These are phyloP conservation scores for Aureobasidium melanogenum DNA, from an alignment of 2,329 filamentous ascomycete species.

Conservation along the genomic window DNA sequence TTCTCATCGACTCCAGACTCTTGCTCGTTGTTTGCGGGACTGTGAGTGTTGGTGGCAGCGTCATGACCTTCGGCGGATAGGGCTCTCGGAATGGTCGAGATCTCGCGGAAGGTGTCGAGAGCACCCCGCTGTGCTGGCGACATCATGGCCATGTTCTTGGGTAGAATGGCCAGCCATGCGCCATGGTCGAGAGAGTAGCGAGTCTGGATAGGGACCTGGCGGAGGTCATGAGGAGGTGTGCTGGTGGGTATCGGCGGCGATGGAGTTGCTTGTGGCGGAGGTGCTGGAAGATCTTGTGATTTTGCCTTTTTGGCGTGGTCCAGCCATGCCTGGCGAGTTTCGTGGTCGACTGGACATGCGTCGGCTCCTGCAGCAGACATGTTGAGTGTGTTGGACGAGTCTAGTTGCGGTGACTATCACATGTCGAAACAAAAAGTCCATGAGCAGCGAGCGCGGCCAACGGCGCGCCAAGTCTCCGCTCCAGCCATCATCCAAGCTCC, in stretches of 20 bases:
- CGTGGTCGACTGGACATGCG: slow-evolving; percentile 79
- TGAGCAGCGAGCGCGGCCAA: background rate
- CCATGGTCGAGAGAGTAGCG: slow-evolving; percentile 26
- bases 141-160: slow-evolving; percentile 17
- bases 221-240: slow-evolving; percentile 21
- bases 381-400: background rate
- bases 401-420: background rate
- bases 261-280: slow-evolving; percentile 24
- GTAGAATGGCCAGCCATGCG: slow-evolving; percentile 20
- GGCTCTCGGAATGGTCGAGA: slow-evolving; percentile 63
- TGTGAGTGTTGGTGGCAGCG: slow-evolving; percentile 20
- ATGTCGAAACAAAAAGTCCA: slow-evolving; percentile 8
- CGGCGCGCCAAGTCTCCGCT: background rate
- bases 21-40: slow-evolving; percentile 63
- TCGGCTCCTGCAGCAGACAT: slow-evolving; percentile 3
- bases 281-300: slow-evolving; percentile 17
- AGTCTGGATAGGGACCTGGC: slow-evolving; percentile 15
- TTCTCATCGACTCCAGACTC: slow-evolving; percentile 63
- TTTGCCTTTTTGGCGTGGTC: slow-evolving; percentile 37
- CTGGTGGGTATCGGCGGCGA: slow-evolving; percentile 27
- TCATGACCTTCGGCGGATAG: slow-evolving; percentile 30
- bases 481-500: background rate
- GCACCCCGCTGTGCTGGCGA: slow-evolving; percentile 27
- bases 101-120: slow-evolving; percentile 60
- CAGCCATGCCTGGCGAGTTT: slow-evolving; percentile 81